These are phyloP conservation scores for Lipomyces spencermartinsiae DNA, from an alignment of 805 yeast genomes.

Conservation along the genomic window DNA sequence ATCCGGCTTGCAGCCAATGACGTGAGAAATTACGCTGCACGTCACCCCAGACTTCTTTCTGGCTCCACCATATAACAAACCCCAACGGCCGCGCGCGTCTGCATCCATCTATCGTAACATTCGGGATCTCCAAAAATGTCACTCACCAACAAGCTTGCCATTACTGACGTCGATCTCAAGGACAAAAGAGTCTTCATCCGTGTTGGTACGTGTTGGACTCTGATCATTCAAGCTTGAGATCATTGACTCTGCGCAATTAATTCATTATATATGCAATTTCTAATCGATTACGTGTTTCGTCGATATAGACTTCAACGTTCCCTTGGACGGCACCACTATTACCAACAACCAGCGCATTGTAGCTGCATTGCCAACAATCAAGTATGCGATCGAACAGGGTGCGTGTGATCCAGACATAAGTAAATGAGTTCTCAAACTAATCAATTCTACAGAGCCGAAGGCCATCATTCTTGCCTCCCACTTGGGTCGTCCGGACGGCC, in stretches of 20 bases:
- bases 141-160: constrained; percentile 89
- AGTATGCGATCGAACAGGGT: constrained; percentile 84
- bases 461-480: constrained; percentile 93
- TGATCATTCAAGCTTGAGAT: constrained; percentile 3
- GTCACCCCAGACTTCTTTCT: not conserved
- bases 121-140: constrained; percentile 63
- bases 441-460: constrained; percentile 66
- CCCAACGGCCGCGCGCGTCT: not conserved
- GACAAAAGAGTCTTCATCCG: constrained; percentile 98
- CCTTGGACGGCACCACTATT: constrained; percentile 90
- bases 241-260: not conserved
- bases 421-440: not conserved
- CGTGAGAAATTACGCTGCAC: not conserved
- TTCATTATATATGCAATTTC: constrained; percentile 2
- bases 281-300: not conserved
- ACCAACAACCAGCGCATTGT: constrained; percentile 99
- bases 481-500: constrained; percentile 99
- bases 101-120: not conserved
- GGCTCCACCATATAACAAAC: not conserved
- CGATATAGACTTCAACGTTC: constrained; percentile 52
- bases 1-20: not conserved
- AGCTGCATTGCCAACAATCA: constrained; percentile 98
- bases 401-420: constrained; percentile 10
- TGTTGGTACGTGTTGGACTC: constrained; percentile 63
- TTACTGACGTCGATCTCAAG: constrained; percentile 83